Base-by-base conservation (phyloP, 306 rosid species). In the Cicer chorassanicum region DNA sequence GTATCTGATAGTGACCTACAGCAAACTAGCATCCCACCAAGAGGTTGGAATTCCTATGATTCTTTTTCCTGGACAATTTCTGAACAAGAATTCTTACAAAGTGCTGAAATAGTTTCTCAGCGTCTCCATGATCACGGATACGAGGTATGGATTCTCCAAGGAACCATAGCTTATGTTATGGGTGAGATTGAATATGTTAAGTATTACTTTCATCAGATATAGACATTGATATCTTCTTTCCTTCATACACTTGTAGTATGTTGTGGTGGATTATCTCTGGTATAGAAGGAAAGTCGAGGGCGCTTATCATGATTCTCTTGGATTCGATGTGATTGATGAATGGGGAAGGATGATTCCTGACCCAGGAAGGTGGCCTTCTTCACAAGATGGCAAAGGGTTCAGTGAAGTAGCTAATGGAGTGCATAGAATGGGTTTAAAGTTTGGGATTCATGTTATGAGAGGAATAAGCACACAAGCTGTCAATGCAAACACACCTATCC, bases 21-120 rank as follows among this genome's bases (percentile, higher is more conserved):
- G 39, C 88, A 38, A 71, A 97, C 92, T 9, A 80, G 68, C 78
- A 60, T 77, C 74, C 99, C 99, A 24, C 99, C 99, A 45, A 88
- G 96, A 87, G 99, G 97, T 80, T 94, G 99, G 99, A 94, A 94
- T 81, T 91, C 99, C 55, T 94, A 90, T 51, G 96, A 94, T 78
- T 90, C 95, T 41, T 94, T 91, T 82, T 60, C 77, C 78, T 94
- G 97, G 99, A 87, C 84, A 29, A 76, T 94, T 69, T 94, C 97
- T 0, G 95, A 94, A 79, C 57, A 88, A 81, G 95, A 94, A 46
- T 90, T 84, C 84, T 78, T 89, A 65, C 74, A 87, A 39, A 94
- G 55, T 85, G 93, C 93, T 16, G 81, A 84, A 75, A 73, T 85
- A 43, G 75, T 84, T 68, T 78, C 88, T 24, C 61, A 57, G 60